Base-by-base conservation (phyloP, 805 yeast genomes). In the Teunomyces pallodes region DNA sequence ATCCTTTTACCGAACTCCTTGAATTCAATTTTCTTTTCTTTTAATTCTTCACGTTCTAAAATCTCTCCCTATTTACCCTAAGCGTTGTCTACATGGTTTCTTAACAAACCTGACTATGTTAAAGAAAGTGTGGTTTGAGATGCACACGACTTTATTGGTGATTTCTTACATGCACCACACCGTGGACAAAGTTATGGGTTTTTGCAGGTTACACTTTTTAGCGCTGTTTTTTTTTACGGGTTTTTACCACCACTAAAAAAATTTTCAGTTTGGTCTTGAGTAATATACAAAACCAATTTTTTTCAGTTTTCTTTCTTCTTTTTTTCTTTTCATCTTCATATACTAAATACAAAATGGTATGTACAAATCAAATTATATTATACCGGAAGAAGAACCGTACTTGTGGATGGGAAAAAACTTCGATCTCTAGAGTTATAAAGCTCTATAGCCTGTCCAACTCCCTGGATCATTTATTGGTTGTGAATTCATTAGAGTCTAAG, bases 331-430 rank as follows among this genome's bases (percentile, higher is more conserved):
- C 49, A 45, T 43, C 50, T 51, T 46, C 46, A 51, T 26, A 47
- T 39, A 38, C 41, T 38, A 38, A 50, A 54, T 54, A 49, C 54
- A 54, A 54, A 51, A 58, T 58, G 61, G 61, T 58, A 56, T 47
- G 61, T 57, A 44, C 36, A 13, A n/a, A 9, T 9, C 6, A 53
- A 54, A 50, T 54, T 13, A 16, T 9, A 13, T 32, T 32, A 4
- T 32, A 31, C 17, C 9, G 14, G 35, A 20, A 20, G 24, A 1
- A 20, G 24, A 20, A 20, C 24, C 24, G 24, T 20, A 20, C 24
- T 20, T 20, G 24, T 20, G 24, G 24, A 20, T 20, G 24, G 24
- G 24, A 20, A 20, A 4, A 20, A 20, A 20, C 6, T 6, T 20
- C 6, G 24, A 20, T 20, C 4, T 5, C 24, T 20, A 20, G 24